Evolutionary conservation across 305 asterid species (phyloP), one percentile per base, ranked within the genome.

Genomic region (Fraxinus ornus): DNA sequence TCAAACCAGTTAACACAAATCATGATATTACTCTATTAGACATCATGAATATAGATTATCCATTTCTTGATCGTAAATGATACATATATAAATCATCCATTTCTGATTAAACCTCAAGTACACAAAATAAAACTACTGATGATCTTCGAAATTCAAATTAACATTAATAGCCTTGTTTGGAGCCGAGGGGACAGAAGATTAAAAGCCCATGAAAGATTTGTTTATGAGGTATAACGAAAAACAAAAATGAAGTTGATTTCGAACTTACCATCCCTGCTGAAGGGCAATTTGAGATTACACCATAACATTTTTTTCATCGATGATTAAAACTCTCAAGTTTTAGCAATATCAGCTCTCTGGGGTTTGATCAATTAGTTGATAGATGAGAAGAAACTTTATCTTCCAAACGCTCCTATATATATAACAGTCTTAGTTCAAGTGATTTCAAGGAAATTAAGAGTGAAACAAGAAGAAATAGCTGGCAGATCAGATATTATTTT

Each of bases 201-300:
- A 15, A 49, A 49, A 49, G 21, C 60, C 21, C 60, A 49, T 4
- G 4, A 49, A 49, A 49, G 2, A 49, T 3, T 49, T 49, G 21
- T 17, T 49, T 17, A 49, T 15, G 60, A 15, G 6, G 21, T 15
- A 49, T 49, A 49, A 49, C 60, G 30, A 17, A 49, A 17, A 49
- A 49, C 7, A 49, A 32, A 64, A 70, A 49, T 78, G 2, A 82
- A 32, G 80, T 39, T 36, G 36, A 9, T n/a, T 7, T 15, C 22
- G 75, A 64, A 75, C 90, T 68, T 30, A 91, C 93, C 88, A 84
- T 89, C 78, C 64, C 71, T 90, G 82, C 15, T 75, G 44, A 55
- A 60, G 57, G 37, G 81, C 36, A 78, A 85, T 37, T 77, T 64
- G 77, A 85, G 79, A 22, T 78, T 88, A 77, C 81, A 82, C 79